These are phyloP conservation scores for Chytridium lagenaria DNA, from an alignment of 371 early-diverging fungal species.

Conservation along the genomic window DNA sequence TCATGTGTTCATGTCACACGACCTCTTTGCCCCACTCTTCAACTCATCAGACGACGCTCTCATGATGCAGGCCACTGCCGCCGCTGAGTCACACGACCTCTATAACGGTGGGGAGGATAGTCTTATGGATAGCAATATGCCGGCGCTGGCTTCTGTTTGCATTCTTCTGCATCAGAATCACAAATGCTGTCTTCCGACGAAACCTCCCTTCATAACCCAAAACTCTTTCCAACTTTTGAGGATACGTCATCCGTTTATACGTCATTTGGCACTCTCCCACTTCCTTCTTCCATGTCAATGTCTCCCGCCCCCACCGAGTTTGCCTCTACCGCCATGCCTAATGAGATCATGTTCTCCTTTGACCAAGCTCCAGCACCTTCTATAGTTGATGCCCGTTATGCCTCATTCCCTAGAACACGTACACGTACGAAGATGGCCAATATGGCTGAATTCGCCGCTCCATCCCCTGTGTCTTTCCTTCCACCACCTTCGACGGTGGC, in stretches of 20 bases:
- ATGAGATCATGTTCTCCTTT: neutral
- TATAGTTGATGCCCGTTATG: neutral
- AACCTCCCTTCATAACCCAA: no score
- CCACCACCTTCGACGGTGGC: neutral
- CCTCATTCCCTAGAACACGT: neutral
- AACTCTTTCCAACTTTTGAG: neutral
- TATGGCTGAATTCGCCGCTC: no score
- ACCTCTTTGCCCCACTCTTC: neutral
- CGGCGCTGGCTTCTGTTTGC: neutral
- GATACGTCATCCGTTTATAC: neutral
- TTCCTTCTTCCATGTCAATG: neutral
- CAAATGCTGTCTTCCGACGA: no score
- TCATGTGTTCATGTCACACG: constrained; percentile 2
- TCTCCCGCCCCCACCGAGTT: neutral
- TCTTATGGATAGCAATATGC: neutral
- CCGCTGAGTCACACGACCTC: neutral
- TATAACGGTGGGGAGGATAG: neutral
- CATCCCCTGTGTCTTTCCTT: neutral
- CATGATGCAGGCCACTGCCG: neutral
- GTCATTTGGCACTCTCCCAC: neutral
- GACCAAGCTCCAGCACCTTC: neutral
- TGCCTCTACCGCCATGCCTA: neutral
- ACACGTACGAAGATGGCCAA: constrained; percentile 9
- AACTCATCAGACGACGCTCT: neutral
- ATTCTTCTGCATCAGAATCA: no score